These are phyloP conservation scores for Dendrobium nobile DNA, from an alignment of 106 monocot genomes.

Conservation along the genomic window DNA sequence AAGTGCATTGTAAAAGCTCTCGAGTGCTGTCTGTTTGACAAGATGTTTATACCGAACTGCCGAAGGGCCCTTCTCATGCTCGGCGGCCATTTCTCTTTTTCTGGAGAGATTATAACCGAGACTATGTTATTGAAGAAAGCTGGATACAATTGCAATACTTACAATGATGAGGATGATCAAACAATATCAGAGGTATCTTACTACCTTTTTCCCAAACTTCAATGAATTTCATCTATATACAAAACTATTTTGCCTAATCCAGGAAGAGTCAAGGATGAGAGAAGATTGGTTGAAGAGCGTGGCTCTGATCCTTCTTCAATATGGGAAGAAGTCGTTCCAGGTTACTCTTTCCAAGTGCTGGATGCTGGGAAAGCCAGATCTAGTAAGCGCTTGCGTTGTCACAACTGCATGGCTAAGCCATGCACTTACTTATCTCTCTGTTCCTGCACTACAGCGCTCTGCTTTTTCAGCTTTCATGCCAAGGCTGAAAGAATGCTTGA, in stretches of 20 bases:
- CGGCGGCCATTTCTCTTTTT: conserved; percentile 32
- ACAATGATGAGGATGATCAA: conserved; percentile 22
- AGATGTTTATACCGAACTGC: conserved; percentile 18
- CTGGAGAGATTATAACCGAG: conserved; percentile 27
- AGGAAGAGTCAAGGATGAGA: conserved; percentile 32
- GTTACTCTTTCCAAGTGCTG: conserved; percentile 33
- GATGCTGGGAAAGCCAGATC: conserved; percentile 11
- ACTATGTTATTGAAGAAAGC: conserved; percentile 36
- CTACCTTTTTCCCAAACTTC: background rate
- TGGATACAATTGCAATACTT: conserved; percentile 19
- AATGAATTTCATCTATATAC: background rate
- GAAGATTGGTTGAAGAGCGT: conserved; percentile 32
- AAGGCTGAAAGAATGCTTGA: conserved; percentile 22
- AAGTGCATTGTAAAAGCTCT: conserved; percentile 34
- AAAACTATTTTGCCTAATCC: conserved; percentile 1
- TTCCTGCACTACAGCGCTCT: conserved; percentile 17
- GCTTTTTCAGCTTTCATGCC: conserved; percentile 30
- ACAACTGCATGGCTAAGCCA: conserved; percentile 46
- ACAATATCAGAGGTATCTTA: conserved; percentile 16
- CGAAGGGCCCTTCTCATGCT: conserved; percentile 40
- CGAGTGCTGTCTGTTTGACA: conserved; percentile 24
- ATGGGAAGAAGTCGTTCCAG: conserved; percentile 34
- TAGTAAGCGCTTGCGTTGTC: conserved; percentile 24
- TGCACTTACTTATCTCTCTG: conserved; percentile 18
- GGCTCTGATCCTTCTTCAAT: conserved; percentile 24